A percentile compares a stretch with the other conserved stretches of the same genome.
Conservation (phyloP, 2,329 filamentous ascomycete species). For the Pseudogymnoascus sp. region DNA sequence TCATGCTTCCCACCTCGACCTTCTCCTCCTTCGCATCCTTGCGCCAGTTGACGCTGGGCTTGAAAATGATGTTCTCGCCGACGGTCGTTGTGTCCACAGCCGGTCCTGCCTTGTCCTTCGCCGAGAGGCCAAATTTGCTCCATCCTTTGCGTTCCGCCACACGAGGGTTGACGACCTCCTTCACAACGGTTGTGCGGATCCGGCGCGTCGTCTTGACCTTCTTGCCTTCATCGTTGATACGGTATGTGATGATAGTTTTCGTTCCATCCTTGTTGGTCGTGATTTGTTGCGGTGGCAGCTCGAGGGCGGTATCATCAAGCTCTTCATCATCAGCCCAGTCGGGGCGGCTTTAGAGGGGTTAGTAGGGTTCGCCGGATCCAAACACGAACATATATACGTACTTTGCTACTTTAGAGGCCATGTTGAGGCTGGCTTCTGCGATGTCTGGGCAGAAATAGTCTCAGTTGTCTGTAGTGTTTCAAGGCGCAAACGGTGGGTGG, state of each 20-base stretch:
- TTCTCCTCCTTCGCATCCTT: constrained; percentile 76
- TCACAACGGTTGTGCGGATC: constrained; percentile 84
- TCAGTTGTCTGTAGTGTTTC: constrained; percentile 6
- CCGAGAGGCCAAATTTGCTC: constrained; percentile 86
- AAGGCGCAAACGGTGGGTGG: constrained; percentile 4
- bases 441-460: neutral
- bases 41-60: constrained; percentile 89
- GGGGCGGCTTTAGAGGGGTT: constrained; percentile 21
- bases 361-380: constrained; percentile 11
- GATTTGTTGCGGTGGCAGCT: constrained; percentile 77
- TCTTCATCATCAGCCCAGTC: constrained; percentile 94
- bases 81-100: constrained; percentile 85
- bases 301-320: constrained; percentile 68
- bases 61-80: constrained; percentile 97
- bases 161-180: constrained; percentile 90
- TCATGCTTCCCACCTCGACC: constrained; percentile 66
- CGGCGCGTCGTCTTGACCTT: constrained; percentile 96
- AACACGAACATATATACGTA: constrained; percentile 24
- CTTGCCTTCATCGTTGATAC: constrained; percentile 85
- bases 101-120: constrained; percentile 75
- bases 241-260: constrained; percentile 87
- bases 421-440: constrained; percentile 25
- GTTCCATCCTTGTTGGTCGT: constrained; percentile 97
- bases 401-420: constrained; percentile 39
- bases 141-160: constrained; percentile 91